Percentiles rank a stretch among this genome's conserved stretches.
phyloP scores from a whole-genome alignment of 331 rosid species.

The Rhamnella rubrinervis region DNA sequence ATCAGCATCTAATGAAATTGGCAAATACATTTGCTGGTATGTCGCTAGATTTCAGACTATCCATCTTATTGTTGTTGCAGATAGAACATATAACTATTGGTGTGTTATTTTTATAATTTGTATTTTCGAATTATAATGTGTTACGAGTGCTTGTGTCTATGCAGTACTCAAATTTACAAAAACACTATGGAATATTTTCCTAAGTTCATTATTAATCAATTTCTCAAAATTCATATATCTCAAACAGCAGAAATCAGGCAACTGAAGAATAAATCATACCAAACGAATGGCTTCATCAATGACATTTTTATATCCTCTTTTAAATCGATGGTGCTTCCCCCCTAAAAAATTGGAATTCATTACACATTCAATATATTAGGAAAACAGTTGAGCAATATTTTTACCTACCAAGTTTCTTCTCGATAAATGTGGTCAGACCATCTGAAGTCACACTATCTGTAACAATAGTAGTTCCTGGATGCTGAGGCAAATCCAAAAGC shows the following conservation, averaged over 20 bases:
- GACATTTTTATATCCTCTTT: conserved; percentile 96
- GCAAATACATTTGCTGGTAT: too few relatives aligned
- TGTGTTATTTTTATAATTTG: neutral
- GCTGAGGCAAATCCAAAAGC: conserved; percentile 42
- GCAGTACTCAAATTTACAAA: neutral
- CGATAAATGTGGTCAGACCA: conserved; percentile 87
- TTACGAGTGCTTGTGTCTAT: neutral
- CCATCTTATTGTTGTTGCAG: too few relatives aligned
- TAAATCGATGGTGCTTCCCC: conserved; percentile 93
- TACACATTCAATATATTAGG: neutral
- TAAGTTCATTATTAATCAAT: neutral
- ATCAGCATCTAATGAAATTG: too few relatives aligned
- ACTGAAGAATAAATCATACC: conserved; percentile 48
- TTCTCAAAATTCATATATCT: neutral
- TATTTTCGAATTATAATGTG: neutral
- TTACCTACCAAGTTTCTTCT: conserved; percentile 79
- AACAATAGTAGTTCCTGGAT: conserved; percentile 92
- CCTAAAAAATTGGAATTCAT: conserved; percentile 46
- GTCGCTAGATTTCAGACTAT: too few relatives aligned
- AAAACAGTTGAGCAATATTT: conserved; percentile 13
- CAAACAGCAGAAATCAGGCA: neutral
- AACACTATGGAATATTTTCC: neutral
- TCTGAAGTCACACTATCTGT: conserved; percentile 98
- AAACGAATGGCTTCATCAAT: conserved; percentile 93
- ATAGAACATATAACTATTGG: neutral